Evolutionary conservation across 495 filamentous ascomycete species (phyloP).

Genomic region (Aspergillus baeticus): DNA sequence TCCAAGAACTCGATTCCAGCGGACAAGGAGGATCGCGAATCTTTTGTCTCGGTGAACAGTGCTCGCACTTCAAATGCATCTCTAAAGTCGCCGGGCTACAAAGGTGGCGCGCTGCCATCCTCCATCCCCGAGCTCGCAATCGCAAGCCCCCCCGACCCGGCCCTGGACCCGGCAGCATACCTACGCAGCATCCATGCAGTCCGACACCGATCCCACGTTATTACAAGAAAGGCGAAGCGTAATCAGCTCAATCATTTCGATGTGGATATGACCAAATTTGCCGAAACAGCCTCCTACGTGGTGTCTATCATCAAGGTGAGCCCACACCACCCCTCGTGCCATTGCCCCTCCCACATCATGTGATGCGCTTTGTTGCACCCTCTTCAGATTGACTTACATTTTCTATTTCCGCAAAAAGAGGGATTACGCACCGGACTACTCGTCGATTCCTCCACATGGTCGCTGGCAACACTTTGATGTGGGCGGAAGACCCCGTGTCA

Average conservation of each 20-base stretch:
- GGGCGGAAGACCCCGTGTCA: constrained; percentile 64
- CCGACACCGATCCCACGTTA: constrained; percentile 69
- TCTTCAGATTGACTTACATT: constrained; percentile 11
- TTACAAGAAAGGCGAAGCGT: constrained; percentile 73
- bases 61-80: constrained; percentile 54
- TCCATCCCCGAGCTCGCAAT: constrained; percentile 66
- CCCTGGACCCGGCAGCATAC: constrained; percentile 88
- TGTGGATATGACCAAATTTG: constrained; percentile 86
- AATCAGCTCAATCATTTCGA: constrained; percentile 87
- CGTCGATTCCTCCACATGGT: constrained; percentile 71
- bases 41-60: constrained; percentile 48
- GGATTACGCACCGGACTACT: constrained; percentile 85
- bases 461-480: constrained; percentile 74
- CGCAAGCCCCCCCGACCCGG: constrained; percentile 84
- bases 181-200: constrained; percentile 88
- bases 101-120: constrained; percentile 41
- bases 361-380: background rate
- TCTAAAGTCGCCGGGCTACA: constrained; percentile 52
- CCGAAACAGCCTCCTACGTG: constrained; percentile 86
- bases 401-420: constrained; percentile 51
- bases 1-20: constrained; percentile 52
- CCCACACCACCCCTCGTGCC: constrained; percentile 1
- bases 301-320: constrained; percentile 93
- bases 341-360: constrained; percentile 5
- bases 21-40: constrained; percentile 46